phyloP scores from a whole-genome alignment of 2,329 filamentous ascomycete genomes.

The Penicillium concentricum region DNA sequence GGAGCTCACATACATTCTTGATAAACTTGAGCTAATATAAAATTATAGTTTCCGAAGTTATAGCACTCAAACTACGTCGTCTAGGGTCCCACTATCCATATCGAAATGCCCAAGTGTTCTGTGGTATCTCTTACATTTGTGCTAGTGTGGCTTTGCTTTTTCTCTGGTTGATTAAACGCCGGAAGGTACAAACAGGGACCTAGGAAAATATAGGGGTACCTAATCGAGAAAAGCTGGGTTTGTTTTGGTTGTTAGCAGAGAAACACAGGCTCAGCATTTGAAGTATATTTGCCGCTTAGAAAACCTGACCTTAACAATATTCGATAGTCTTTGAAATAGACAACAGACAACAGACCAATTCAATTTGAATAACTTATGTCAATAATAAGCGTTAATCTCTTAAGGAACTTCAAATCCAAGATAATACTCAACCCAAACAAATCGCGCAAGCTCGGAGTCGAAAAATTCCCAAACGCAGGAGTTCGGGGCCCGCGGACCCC shows the following conservation, averaged over 20 bases:
- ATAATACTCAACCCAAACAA: neutral
- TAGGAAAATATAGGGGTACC: neutral
- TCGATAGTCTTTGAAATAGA: too few relatives aligned
- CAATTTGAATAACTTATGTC: neutral
- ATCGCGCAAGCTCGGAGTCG: neutral
- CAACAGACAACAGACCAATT: neutral
- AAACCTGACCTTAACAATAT: too few relatives aligned
- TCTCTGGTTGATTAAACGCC: neutral
- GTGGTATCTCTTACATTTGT: neutral
- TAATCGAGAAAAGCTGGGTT: neutral
- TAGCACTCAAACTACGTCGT: neutral
- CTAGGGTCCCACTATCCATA: neutral
- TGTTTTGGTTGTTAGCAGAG: neutral
- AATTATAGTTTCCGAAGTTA: neutral
- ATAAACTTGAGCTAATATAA: neutral
- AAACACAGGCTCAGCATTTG: neutral
- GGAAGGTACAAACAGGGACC: neutral
- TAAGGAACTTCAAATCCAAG: neutral
- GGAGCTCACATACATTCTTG: neutral
- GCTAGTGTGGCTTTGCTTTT: neutral
- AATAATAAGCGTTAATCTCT: neutral
- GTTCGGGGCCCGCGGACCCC: conserved; percentile 2
- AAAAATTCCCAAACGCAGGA: too few relatives aligned
- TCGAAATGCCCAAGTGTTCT: neutral
- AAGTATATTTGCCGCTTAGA: neutral